Base-by-base conservation (phyloP, 371 early-diverging fungal species). In the Actinomortierella wolfii region DNA sequence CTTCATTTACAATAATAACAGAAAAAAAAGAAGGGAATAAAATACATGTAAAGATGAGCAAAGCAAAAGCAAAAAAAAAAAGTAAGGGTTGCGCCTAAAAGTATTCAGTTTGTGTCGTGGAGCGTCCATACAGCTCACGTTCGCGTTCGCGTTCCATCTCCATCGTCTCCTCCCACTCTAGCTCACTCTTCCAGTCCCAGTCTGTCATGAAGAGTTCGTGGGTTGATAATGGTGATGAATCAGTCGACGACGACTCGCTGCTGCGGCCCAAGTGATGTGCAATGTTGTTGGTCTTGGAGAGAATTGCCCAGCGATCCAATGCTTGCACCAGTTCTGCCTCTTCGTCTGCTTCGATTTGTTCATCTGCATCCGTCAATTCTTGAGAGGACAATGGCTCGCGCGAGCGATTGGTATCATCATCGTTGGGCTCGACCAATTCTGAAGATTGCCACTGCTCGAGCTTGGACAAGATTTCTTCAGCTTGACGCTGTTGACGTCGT, bases 91-190 rank as follows among this genome's bases (percentile, higher is more conserved):
- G 24, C 23, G 5, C 23, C 15, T 23, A 18, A 49, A 3, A 49
- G 13, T 49, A 13, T 6, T 25, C 34, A 6, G 34, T 6, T 11
- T 34, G 34, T 34, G 34, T 34, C 4, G 34, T 34, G 34, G 34
- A 34, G 4, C 34, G 34, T 15, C 69, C 69, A 56, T 57, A 59
- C 25, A 69, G 61, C 43, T 59, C 69, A 8, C 64, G 59, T 28
- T 64, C 69, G 17, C 64, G 55, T 1, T 34, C 47, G 41, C 20
- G 57, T 57, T 69, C 69, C 21, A 53, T 40, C 53, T 64, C 69
- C 64, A 63, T 63, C 54, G 55, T 42, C 54, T 69, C 69, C 42
- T 69, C 69, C 69, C 69, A 69, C 47, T 64, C 40, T 13, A 69
- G 59, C 49, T 69, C 69, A 18, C 52, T 56, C 57, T 57, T 69